Base-by-base conservation (phyloP, 2,329 filamentous ascomycete species). In the Exophiala dermatitidis region DNA sequence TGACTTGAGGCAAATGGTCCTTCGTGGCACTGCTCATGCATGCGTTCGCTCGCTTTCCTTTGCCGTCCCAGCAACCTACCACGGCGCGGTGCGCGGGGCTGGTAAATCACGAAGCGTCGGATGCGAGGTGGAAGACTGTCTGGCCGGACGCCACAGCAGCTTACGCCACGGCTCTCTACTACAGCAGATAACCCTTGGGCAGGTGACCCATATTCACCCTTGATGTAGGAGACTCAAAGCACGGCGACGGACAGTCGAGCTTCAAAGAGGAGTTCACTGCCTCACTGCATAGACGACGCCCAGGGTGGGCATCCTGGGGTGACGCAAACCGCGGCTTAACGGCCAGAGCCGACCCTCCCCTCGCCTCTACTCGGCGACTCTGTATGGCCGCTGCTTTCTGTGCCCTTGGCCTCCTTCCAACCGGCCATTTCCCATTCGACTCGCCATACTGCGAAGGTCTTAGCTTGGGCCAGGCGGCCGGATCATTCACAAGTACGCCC, bases 311-410 rank as follows among this genome's bases (percentile, higher is more conserved):
- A 19, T 19, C 19, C 19, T 19, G 19, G 5, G 30, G 44, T 46
- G 44, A 37, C 32, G 37, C 30, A 26, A 26, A 29, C 7, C 28
- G 37, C 50, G 43, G 34, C 50, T 3, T 46, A 12, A 32, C 50
- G 50, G 46, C 19, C 36, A 54, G 52, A 49, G 46, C 52, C 52
- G 52, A 46, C 46, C 52, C 52, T 54, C 41, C 19, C 38, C 52
- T 38, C 46, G 40, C 37, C 48, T 50, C 44, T 38, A 10, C 30
- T 48, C 37, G 45, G 45, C 28, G 30, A 29, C 37, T 29, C 44
- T 29, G 6, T 19, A 31, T 41, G 26, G 8, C 33, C 42, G 30
- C 19, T 45, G 12, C 19, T 19, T 38, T 36, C 41, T 26, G 32
- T 29, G 41, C 48, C 42, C 29, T 50, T 42, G 10, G 38, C 19